These are phyloP conservation scores for Acanthamoeba triangularis DNA, from an alignment of 208 protist genomes.

Conservation along the genomic window DNA sequence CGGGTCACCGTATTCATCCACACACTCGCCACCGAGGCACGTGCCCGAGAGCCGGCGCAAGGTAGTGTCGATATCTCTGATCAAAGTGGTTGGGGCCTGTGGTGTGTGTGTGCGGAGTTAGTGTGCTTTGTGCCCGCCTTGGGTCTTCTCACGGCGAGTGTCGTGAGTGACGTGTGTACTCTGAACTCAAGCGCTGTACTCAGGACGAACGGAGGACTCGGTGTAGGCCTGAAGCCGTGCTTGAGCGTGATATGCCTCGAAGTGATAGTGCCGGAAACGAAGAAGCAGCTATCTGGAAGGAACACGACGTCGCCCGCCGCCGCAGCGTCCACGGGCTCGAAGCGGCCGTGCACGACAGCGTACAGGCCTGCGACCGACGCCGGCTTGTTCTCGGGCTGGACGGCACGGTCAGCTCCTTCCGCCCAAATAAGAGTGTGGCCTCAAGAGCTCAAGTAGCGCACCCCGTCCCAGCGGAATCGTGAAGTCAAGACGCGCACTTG, in stretches of 20 bases:
- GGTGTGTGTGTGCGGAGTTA: no score
- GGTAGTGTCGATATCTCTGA: background rate
- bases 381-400: slow-evolving; percentile 84
- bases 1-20: background rate
- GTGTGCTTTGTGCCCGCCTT: no score
- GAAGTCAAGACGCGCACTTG: slow-evolving; percentile 99
- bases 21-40: background rate
- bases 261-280: slow-evolving; percentile 99
- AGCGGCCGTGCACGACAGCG: slow-evolving; percentile 98
- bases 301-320: slow-evolving; percentile 98
- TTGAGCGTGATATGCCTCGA: background rate
- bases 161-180: background rate
- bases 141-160: no score
- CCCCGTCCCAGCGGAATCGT: slow-evolving; percentile 98
- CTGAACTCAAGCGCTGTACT: background rate
- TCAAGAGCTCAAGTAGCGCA: background rate
- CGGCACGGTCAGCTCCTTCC: no score
- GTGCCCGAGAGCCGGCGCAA: background rate
- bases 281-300: slow-evolving; percentile 98
- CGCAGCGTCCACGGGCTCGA: slow-evolving; percentile 97
- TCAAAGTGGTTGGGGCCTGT: background rate
- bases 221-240: background rate
- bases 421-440: no score
- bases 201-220: background rate
- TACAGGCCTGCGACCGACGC: slow-evolving; percentile 97